Evolutionary conservation across 208 protist species (phyloP).

Genomic region (Trypanosomatidae sp.): DNA sequence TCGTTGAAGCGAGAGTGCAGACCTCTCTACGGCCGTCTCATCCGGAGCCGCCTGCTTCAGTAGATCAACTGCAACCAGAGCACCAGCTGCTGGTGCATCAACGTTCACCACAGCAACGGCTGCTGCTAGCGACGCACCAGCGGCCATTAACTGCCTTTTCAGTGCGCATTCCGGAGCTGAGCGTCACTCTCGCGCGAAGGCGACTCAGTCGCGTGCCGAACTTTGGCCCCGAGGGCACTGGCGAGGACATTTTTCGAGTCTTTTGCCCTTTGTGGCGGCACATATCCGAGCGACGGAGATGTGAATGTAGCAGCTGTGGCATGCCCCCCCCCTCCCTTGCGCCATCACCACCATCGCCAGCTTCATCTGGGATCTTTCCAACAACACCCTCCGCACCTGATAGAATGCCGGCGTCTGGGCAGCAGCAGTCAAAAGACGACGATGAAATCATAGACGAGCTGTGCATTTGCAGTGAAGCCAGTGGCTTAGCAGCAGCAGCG

Average conservation of each 20-base stretch:
- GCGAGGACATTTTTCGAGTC: conserved; percentile 24
- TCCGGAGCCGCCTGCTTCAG: too few relatives aligned
- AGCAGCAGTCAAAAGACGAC: not conserved
- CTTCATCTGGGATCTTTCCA: not conserved
- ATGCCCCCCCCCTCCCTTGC: not conserved
- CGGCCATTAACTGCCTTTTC: not conserved
- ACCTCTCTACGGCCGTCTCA: too few relatives aligned
- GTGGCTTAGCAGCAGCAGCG: not conserved
- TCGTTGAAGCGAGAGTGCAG: too few relatives aligned
- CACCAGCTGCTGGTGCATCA: not conserved
- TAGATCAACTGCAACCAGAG: not conserved
- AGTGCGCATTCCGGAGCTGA: conserved; percentile 18
- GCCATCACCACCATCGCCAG: not conserved
- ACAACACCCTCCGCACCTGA: not conserved
- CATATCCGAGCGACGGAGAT: not conserved
- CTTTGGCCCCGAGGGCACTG: conserved; percentile 8
- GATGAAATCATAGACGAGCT: not conserved
- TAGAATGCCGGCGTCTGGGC: conserved; percentile 1
- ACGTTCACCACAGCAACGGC: not conserved
- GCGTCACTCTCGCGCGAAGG: conserved; percentile 23
- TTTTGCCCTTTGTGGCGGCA: conserved; percentile 23
- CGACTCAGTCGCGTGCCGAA: conserved; percentile 13
- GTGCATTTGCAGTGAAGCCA: not conserved
- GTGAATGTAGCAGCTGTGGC: not conserved
- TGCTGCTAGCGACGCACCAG: not conserved